Conservation (phyloP, 2,329 filamentous ascomycete genomes). For the Xylariaceae sp. region DNA sequence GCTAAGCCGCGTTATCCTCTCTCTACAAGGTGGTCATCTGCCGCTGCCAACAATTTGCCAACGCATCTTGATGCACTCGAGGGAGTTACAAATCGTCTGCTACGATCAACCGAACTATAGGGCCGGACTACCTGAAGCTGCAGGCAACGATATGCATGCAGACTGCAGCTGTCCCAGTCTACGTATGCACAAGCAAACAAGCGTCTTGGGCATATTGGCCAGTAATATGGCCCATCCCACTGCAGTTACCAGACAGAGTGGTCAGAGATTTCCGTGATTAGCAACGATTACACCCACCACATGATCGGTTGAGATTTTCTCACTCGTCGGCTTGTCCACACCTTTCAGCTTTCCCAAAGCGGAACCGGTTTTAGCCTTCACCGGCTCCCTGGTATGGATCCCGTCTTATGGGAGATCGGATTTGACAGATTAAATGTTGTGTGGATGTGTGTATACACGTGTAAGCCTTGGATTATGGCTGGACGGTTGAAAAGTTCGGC, state of each 20-base stretch:
- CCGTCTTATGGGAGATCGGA: neutral
- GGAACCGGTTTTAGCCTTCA: slow-evolving; percentile 4
- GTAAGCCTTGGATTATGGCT: neutral
- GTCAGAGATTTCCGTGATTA: slow-evolving; percentile 23
- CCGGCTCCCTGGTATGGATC: neutral
- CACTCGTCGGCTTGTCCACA: slow-evolving; percentile 12
- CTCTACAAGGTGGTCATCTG: slow-evolving; percentile 25
- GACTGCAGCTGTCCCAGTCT: slow-evolving; percentile 26
- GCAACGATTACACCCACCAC: slow-evolving; percentile 25
- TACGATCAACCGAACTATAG: slow-evolving; percentile 27
- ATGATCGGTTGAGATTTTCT: slow-evolving; percentile 25
- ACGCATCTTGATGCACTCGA: slow-evolving; percentile 21
- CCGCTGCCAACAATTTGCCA: slow-evolving; percentile 24
- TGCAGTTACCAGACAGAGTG: slow-evolving; percentile 19
- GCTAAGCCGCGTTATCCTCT: slow-evolving; percentile 14
- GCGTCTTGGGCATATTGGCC: slow-evolving; percentile 19
- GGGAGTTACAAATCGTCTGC: slow-evolving; percentile 11
- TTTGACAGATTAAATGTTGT: neutral
- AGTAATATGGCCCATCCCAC: slow-evolving; percentile 24
- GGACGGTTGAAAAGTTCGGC: neutral
- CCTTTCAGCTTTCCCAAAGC: slow-evolving; percentile 11
- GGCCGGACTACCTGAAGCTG: slow-evolving; percentile 27
- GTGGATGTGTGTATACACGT: neutral
- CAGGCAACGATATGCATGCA: slow-evolving; percentile 29
- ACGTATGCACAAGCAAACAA: slow-evolving; percentile 22